Percentiles rank a stretch among this genome's conserved stretches.
Evolutionary conservation across 2,329 filamentous ascomycete genomes (phyloP).

Genomic region (Trichoderma citrinoviride): DNA sequence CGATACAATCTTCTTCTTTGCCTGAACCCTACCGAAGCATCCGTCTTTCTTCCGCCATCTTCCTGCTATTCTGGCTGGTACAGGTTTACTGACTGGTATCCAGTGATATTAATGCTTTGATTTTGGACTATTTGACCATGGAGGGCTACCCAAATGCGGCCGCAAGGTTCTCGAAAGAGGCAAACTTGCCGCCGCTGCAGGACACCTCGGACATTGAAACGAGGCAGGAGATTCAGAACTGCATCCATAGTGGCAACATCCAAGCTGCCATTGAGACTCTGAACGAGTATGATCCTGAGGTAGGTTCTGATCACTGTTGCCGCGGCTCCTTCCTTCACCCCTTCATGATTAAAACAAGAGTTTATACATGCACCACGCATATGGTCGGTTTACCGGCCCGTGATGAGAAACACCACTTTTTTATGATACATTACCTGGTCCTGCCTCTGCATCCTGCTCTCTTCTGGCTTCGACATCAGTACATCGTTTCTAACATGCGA

Average conservation of each 20-base stretch:
- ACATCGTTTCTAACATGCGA: constrained; percentile 20
- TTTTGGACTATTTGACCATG: constrained; percentile 95
- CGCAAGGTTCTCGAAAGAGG: constrained; percentile 89
- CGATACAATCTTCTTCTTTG: constrained; percentile 60
- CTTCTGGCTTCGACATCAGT: no score
- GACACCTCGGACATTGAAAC: constrained; percentile 71
- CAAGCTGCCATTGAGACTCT: constrained; percentile 80
- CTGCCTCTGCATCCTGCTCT: neutral
- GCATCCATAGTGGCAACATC: constrained; percentile 82
- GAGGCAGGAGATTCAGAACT: constrained; percentile 78
- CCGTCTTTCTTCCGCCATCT: neutral
- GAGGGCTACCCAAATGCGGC: constrained; percentile 93
- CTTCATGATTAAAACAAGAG: constrained; percentile 80
- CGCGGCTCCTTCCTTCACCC: constrained; percentile 42
- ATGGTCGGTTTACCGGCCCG: constrained; percentile 68
- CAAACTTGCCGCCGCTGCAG: constrained; percentile 74
- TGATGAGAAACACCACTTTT: constrained; percentile 82
- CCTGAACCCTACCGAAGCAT: constrained; percentile 36
- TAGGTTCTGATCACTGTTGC: constrained; percentile 49
- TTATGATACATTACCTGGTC: constrained; percentile 35
- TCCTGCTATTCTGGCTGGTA: neutral
- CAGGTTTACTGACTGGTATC: constrained; percentile 31
- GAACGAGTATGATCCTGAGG: constrained; percentile 88
- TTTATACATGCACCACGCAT: constrained; percentile 99
- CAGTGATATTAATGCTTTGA: constrained; percentile 92